These are phyloP conservation scores for Huntiella savannae DNA, from an alignment of 2,329 filamentous ascomycete species.

Conservation along the genomic window DNA sequence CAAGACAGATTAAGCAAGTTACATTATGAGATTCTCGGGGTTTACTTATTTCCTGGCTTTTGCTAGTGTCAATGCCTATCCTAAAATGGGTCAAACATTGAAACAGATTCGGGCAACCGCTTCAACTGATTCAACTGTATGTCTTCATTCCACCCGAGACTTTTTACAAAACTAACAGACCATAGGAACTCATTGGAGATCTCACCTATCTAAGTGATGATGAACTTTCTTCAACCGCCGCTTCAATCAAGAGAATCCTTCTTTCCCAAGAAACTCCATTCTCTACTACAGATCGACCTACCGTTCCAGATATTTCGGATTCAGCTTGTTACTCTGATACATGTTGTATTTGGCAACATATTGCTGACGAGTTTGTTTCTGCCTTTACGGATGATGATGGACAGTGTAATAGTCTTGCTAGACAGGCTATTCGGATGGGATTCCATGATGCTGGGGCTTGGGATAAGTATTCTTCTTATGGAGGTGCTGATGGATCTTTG, in stretches of 20 bases:
- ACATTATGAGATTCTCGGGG: too few species aligned
- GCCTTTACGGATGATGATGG: conserved; percentile 21
- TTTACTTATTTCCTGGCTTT: too few species aligned
- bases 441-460: conserved; percentile 30
- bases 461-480: conserved; percentile 21
- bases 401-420: conserved; percentile 25
- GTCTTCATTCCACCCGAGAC: not conserved
- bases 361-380: conserved; percentile 21
- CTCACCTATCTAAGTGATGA: conserved; percentile 17
- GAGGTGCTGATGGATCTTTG: conserved; percentile 29
- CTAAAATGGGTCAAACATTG: conserved; percentile 5
- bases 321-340: conserved; percentile 20
- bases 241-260: conserved; percentile 22
- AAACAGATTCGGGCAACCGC: conserved; percentile 3
- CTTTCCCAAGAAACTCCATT: conserved; percentile 15
- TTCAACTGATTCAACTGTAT: conserved; percentile 5
- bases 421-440: conserved; percentile 26
- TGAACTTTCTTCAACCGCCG: conserved; percentile 20
- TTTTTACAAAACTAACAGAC: not conserved
- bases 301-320: conserved; percentile 14
- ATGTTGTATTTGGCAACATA: conserved; percentile 27
- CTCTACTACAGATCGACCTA: conserved; percentile 15
- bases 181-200: conserved; percentile 21
- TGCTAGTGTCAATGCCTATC: not conserved
- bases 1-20: too few species aligned